Evolutionary conservation across 352 stramenopile species (phyloP).

Genomic region (Phytophthora capsici): DNA sequence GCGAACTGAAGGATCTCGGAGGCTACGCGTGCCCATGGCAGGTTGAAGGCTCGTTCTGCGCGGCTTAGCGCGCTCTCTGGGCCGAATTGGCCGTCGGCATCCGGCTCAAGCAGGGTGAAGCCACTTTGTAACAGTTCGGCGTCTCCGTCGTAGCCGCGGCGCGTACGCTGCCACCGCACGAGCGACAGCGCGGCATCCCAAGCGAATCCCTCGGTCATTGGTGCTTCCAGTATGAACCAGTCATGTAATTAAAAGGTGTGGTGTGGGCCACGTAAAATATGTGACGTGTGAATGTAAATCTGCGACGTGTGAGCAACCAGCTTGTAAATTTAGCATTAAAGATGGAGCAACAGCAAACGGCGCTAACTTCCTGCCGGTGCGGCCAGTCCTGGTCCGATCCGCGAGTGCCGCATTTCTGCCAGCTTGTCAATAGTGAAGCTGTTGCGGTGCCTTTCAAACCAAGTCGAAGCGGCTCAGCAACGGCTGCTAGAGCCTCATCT

Average conservation of each 20-base stretch:
- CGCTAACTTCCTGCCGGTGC: conserved; percentile 51
- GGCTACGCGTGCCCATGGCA: conserved; percentile 63
- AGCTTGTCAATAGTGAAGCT: conserved; percentile 48
- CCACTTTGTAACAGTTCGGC: conserved; percentile 45
- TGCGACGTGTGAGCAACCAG: not conserved
- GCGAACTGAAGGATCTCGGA: conserved; percentile 74
- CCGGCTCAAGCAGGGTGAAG: conserved; percentile 38
- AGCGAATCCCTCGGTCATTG: conserved; percentile 24
- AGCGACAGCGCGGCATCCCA: conserved; percentile 66
- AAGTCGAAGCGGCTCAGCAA: conserved; percentile 5
- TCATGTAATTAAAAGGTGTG: conserved; percentile 10
- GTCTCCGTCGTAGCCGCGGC: conserved; percentile 61
- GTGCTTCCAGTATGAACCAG: conserved; percentile 24
- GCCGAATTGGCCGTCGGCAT: conserved; percentile 19
- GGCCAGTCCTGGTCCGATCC: conserved; percentile 73
- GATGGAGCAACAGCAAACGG: not conserved
- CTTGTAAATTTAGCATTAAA: conserved; percentile 25
- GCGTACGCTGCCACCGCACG: conserved; percentile 69
- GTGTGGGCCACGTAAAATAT: conserved; percentile 17
- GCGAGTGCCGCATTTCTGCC: conserved; percentile 70
- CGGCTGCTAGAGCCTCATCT: not conserved
- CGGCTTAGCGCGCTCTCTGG: conserved; percentile 29
- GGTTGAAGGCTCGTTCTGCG: conserved; percentile 57
- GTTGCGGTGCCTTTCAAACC: conserved; percentile 8
- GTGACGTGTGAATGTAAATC: conserved; percentile 16